phyloP scores from a whole-genome alignment of 192 early-diverging fungal genomes.

The Phycomyces blakesleeanus region DNA sequence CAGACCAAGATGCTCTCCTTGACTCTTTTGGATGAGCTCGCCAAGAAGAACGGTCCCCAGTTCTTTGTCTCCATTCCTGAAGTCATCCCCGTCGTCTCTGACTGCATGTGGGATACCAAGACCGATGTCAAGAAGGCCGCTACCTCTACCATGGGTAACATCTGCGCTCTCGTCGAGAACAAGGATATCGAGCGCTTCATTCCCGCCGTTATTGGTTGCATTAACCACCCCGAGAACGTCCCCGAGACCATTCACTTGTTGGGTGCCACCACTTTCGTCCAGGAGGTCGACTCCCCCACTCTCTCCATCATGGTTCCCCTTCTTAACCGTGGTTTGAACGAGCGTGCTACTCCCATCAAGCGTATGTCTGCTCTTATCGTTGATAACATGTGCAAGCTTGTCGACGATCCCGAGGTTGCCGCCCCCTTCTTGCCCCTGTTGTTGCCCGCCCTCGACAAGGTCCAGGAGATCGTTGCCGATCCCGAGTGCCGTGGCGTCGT shows the following conservation, averaged over 20 bases:
- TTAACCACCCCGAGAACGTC: constrained; percentile 77
- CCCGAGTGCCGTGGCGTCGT: constrained; percentile 75
- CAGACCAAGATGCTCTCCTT: constrained; percentile 65
- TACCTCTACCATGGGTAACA: constrained; percentile 58
- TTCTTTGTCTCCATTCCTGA: constrained; percentile 47
- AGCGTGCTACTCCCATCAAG: constrained; percentile 66
- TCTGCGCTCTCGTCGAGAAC: constrained; percentile 70
- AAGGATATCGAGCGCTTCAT: constrained; percentile 76
- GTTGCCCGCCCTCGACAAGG: constrained; percentile 72
- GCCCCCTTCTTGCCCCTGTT: constrained; percentile 76
- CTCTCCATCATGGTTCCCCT: constrained; percentile 79
- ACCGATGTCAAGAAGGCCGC: constrained; percentile 66
- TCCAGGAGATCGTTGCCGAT: constrained; percentile 71
- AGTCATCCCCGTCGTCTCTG: constrained; percentile 71
- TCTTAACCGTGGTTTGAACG: constrained; percentile 65
- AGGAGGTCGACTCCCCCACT: constrained; percentile 69
- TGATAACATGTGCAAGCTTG: constrained; percentile 89
- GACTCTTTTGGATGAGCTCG: constrained; percentile 42
- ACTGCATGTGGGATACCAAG: constrained; percentile 83
- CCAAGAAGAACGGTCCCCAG: constrained; percentile 43
- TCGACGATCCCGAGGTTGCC: constrained; percentile 77
- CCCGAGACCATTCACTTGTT: constrained; percentile 75
- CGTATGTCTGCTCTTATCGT: constrained; percentile 80
- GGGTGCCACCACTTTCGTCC: constrained; percentile 79
- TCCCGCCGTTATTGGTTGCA: constrained; percentile 69